phyloP scores from a whole-genome alignment of 2,329 filamentous ascomycete genomes.

The Paradendryphiella salina region DNA sequence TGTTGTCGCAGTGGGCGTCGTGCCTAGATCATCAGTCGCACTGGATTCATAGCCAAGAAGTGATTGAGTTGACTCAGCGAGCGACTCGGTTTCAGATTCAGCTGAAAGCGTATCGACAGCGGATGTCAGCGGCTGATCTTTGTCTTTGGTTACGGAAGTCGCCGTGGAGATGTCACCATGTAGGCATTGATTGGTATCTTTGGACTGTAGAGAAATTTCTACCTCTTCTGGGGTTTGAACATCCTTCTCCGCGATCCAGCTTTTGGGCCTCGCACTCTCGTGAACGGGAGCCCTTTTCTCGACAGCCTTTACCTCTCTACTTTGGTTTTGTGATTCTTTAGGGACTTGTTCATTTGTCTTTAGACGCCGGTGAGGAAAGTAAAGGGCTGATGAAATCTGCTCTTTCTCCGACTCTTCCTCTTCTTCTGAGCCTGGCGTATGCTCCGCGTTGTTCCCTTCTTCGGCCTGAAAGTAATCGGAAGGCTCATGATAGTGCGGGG shows the following conservation, averaged over 20 bases:
- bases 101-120: constrained; percentile 38
- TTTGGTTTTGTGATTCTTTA: constrained; percentile 28
- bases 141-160: constrained; percentile 46
- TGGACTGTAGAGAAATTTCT: constrained; percentile 64
- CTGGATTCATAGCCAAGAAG: constrained; percentile 57
- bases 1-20: constrained; percentile 43
- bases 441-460: constrained; percentile 25
- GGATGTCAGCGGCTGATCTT: constrained; percentile 44
- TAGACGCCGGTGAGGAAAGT: constrained; percentile 72
- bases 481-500: constrained; percentile 25
- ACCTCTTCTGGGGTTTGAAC: constrained; percentile 55
- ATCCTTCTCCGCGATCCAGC: constrained; percentile 35
- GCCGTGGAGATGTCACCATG: constrained; percentile 60
- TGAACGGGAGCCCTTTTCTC: constrained; percentile 34
- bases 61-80: constrained; percentile 50
- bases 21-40: constrained; percentile 57
- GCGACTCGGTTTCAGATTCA: constrained; percentile 50
- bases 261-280: constrained; percentile 34
- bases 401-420: constrained; percentile 70
- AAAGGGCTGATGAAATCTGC: constrained; percentile 84
- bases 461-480: constrained; percentile 38
- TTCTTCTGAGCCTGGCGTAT: constrained; percentile 50
- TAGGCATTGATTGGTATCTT: constrained; percentile 63
- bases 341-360: constrained; percentile 46
- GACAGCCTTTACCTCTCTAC: constrained; percentile 31